Evolutionary conservation across 2,329 filamentous ascomycete genomes (phyloP).

Genomic region (Ophiocordyceps australis): DNA sequence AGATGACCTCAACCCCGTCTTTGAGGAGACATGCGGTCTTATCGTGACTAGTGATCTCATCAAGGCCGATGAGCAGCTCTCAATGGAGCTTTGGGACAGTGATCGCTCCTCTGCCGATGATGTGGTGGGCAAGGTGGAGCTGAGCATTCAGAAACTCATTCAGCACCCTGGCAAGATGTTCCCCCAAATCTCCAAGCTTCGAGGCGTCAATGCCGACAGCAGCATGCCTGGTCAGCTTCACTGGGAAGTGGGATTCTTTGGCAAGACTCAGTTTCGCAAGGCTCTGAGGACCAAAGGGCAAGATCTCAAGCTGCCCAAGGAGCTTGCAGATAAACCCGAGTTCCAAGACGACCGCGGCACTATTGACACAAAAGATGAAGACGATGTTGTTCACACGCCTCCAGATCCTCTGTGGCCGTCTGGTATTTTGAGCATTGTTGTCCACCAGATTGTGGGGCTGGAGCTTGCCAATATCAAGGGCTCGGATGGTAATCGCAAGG

Average conservation of each 20-base stretch:
- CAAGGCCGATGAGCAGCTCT: slow-evolving; percentile 83
- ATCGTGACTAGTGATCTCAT: slow-evolving; percentile 79
- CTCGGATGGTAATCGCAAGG: slow-evolving; percentile 62
- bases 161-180: slow-evolving; percentile 86
- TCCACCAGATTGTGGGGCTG: slow-evolving; percentile 91
- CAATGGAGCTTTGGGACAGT: slow-evolving; percentile 91
- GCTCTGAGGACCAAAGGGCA: slow-evolving; percentile 77
- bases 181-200: slow-evolving; percentile 66
- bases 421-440: slow-evolving; percentile 67
- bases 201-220: slow-evolving; percentile 66
- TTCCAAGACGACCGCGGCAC: slow-evolving; percentile 74
- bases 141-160: slow-evolving; percentile 89
- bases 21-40: slow-evolving; percentile 73
- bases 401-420: slow-evolving; percentile 94
- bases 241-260: slow-evolving; percentile 94
- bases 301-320: slow-evolving; percentile 56
- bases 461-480: slow-evolving; percentile 86
- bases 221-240: slow-evolving; percentile 86
- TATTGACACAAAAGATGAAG: slow-evolving; percentile 52
- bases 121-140: slow-evolving; percentile 83
- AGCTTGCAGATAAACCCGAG: slow-evolving; percentile 54
- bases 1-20: slow-evolving; percentile 83
- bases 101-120: slow-evolving; percentile 87
- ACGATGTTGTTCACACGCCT: slow-evolving; percentile 76
- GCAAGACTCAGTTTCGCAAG: slow-evolving; percentile 72